A percentile compares a stretch with the other conserved stretches of the same genome.
phyloP scores from a whole-genome alignment of 1,284 basidiomycete species.

The Leccinum subrobustum region DNA sequence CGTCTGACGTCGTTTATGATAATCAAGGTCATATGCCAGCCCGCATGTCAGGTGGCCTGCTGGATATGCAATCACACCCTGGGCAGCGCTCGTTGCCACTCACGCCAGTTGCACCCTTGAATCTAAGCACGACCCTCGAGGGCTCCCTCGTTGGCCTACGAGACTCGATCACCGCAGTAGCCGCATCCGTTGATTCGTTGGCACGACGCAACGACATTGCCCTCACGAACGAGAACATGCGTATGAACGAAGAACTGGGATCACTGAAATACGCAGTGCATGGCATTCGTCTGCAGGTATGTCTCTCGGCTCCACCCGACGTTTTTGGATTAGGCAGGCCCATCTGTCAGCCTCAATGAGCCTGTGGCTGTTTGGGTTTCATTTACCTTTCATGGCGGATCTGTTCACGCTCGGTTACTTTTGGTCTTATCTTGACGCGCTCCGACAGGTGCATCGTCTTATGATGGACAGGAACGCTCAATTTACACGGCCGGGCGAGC shows the following conservation, averaged over 20 bases:
- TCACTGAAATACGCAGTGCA: slow-evolving; percentile 72
- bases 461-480: slow-evolving; percentile 68
- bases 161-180: slow-evolving; percentile 58
- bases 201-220: slow-evolving; percentile 63
- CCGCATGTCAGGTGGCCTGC: slow-evolving; percentile 18
- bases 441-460: slow-evolving; percentile 51
- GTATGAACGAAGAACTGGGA: slow-evolving; percentile 75
- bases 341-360: background rate
- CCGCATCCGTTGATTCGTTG: slow-evolving; percentile 61
- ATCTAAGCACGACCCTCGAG: slow-evolving; percentile 58
- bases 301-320: slow-evolving; percentile 16
- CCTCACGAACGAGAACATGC: slow-evolving; percentile 67
- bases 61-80: slow-evolving; percentile 26
- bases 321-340: slow-evolving; percentile 5
- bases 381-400: slow-evolving; percentile 7
- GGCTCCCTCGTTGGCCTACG: slow-evolving; percentile 58
- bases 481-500: slow-evolving; percentile 38
- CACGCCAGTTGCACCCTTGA: slow-evolving; percentile 53
- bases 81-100: slow-evolving; percentile 30
- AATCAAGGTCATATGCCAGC: slow-evolving; percentile 15
- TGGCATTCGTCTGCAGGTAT: slow-evolving; percentile 78
- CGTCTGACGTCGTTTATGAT: slow-evolving; percentile 22
- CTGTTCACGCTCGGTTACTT: slow-evolving; percentile 16
- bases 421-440: slow-evolving; percentile 14
- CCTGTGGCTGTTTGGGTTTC: slow-evolving; percentile 8